Conservation (phyloP, 805 yeast genomes). For the Soucietia sequanensis region DNA sequence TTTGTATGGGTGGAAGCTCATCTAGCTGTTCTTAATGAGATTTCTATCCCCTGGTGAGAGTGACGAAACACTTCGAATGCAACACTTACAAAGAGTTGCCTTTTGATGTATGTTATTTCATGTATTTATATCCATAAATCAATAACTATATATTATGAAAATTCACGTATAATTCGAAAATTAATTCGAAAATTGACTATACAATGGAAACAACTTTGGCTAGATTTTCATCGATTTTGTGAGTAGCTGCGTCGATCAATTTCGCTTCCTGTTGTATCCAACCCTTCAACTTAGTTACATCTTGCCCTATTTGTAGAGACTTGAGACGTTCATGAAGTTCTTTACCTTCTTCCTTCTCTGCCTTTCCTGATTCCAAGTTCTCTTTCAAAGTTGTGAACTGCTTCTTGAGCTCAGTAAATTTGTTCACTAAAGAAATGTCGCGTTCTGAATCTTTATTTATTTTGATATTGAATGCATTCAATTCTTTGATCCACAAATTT, state of each 20-base stretch:
- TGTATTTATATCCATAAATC: too few species aligned
- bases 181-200: too few species aligned
- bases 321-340: constrained; percentile 3
- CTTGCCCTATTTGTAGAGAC: constrained; percentile 13
- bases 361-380: constrained; percentile 7
- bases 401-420: constrained; percentile 13
- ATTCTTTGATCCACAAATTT: constrained; percentile 35
- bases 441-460: constrained; percentile 9
- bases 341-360: constrained; percentile 4
- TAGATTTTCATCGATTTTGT: constrained; percentile 14
- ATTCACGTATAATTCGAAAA: too few species aligned
- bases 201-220: too few species aligned
- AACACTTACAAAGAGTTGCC: too few species aligned
- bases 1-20: too few species aligned
- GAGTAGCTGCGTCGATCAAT: constrained; percentile 13
- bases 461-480: constrained; percentile 22
- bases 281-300: constrained; percentile 12
- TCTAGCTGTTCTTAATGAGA: too few species aligned
- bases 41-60: too few species aligned
- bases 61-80: too few species aligned
- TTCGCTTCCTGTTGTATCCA: constrained; percentile 20
- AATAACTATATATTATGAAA: too few species aligned
- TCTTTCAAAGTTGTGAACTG: constrained; percentile 17
- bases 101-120: too few species aligned
- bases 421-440: constrained; percentile 8